Evolutionary conservation across 257 asterid species (phyloP), one percentile per base, ranked within the genome.

Genomic region (Solanum habrochaites): DNA sequence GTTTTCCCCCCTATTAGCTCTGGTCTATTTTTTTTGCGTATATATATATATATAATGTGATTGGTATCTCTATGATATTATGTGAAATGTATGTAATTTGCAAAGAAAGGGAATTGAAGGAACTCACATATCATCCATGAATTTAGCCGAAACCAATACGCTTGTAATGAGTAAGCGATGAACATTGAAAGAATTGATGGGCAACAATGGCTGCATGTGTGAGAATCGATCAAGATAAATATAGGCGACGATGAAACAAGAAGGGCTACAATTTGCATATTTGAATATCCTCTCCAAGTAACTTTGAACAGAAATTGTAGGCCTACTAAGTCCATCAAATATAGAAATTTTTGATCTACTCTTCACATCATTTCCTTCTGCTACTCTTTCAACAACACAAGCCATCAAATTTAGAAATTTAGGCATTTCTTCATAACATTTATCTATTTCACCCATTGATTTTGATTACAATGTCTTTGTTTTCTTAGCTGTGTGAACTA

Each of bases 91-190:
- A n/a, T 23, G 42, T 39, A 74, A 40, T 39, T 8, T 11, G n/a
- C 21, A n/a, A 23, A 11, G 18, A 27, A n/a, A 21, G 31, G 72
- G 81, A 86, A 82, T 18, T 42, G 25, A 71, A 85, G 8, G 43
- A 70, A 90, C 97, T 94, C 74, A 95, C 98, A 90, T 89, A 73
- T 95, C 98, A 89, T 95, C 98, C 97, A 95, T 90, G 89, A 95
- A 95, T 90, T 95, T 95, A 1, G 93, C 96, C 85, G 98, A 91
- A 73, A 92, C 89, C 88, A 95, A 62, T 47, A 95, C 93, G 81
- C 96, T 92, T 10, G 98, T 86, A 45, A 95, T 94, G 87, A 95
- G 92, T 64, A 94, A 88, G 2, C 98, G 96, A 88, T 95, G 98
- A 32, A 93, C 94, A 86, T 90, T 95, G 92, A 93, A 93, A 4